Evolutionary conservation across 106 monocot species (phyloP).

Genomic region (Ottelia alismoides): DNA sequence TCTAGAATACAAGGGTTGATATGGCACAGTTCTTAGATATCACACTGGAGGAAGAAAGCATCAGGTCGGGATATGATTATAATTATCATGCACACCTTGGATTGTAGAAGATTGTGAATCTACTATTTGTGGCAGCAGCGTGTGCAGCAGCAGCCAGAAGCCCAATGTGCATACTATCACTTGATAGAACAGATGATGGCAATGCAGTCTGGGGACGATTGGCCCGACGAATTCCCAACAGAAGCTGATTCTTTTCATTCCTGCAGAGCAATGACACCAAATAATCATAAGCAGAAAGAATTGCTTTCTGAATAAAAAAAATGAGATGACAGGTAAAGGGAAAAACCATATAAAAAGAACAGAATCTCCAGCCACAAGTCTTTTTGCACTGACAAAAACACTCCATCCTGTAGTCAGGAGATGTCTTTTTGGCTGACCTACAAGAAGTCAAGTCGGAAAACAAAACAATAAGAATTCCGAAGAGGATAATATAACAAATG

Average conservation of each 20-base stretch:
- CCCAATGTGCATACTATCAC: conserved; percentile 98
- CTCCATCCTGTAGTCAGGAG: conserved; percentile 97
- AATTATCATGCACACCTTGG: conserved; percentile 50
- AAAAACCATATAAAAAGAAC: conserved; percentile 80
- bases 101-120: conserved; percentile 89
- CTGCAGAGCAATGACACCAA: too few relatives aligned
- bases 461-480: too few relatives aligned
- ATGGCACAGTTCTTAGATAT: too few relatives aligned
- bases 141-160: conserved; percentile 94
- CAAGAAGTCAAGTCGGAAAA: too few relatives aligned
- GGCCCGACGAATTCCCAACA: conserved; percentile 81
- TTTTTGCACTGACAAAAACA: conserved; percentile 87
- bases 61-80: too few relatives aligned
- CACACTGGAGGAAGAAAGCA: too few relatives aligned
- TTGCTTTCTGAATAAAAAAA: too few relatives aligned
- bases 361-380: conserved; percentile 91
- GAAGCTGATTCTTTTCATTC: conserved; percentile 81
- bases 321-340: not conserved
- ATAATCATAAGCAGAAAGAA: too few relatives aligned
- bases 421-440: conserved; percentile 96
- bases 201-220: conserved; percentile 83
- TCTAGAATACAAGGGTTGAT: too few relatives aligned
- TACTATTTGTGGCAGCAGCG: conserved; percentile 85
- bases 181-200: conserved; percentile 89
- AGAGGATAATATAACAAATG: not conserved